Evolutionary conservation across 352 stramenopile species (phyloP).

Genomic region (Phytophthora pisi): DNA sequence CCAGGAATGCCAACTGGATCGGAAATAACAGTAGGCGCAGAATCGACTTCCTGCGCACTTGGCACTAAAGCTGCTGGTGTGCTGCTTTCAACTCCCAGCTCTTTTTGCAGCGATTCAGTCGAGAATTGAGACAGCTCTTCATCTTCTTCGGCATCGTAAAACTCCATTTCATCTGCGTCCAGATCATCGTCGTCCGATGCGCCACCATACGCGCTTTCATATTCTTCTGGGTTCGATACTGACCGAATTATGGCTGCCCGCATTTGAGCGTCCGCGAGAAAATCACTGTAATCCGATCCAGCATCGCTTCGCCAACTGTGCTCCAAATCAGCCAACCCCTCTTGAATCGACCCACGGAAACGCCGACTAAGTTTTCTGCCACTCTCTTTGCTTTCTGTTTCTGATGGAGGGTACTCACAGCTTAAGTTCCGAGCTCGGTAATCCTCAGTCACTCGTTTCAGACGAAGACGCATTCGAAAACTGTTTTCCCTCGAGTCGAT

Average conservation of each 20-base stretch:
- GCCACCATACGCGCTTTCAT: constrained; percentile 42
- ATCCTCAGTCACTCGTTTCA: constrained; percentile 71
- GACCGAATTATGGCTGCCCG: constrained; percentile 75
- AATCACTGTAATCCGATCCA: constrained; percentile 81
- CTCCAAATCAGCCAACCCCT: constrained; percentile 44
- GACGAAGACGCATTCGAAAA: constrained; percentile 72
- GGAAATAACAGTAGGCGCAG: not conserved
- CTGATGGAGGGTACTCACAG: constrained; percentile 56
- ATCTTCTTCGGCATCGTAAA: constrained; percentile 40
- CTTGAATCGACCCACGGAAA: constrained; percentile 43
- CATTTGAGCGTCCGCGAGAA: constrained; percentile 80
- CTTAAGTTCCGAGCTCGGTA: constrained; percentile 74
- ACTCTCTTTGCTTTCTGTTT: constrained; percentile 52
- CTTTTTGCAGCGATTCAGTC: constrained; percentile 5
- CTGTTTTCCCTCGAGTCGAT: constrained; percentile 72
- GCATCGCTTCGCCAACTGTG: constrained; percentile 74
- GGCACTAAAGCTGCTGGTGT: not conserved
- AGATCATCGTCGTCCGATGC: constrained; percentile 63
- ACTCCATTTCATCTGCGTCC: constrained; percentile 43
- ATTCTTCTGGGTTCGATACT: constrained; percentile 63
- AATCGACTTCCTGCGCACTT: not conserved
- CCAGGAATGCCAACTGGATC: constrained; percentile 20
- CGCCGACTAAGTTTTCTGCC: constrained; percentile 33
- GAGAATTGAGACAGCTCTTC: constrained; percentile 10
- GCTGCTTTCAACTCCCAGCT: constrained; percentile 6